phyloP scores from a whole-genome alignment of 2,329 filamentous ascomycete genomes.

The Penicillium sp. region DNA sequence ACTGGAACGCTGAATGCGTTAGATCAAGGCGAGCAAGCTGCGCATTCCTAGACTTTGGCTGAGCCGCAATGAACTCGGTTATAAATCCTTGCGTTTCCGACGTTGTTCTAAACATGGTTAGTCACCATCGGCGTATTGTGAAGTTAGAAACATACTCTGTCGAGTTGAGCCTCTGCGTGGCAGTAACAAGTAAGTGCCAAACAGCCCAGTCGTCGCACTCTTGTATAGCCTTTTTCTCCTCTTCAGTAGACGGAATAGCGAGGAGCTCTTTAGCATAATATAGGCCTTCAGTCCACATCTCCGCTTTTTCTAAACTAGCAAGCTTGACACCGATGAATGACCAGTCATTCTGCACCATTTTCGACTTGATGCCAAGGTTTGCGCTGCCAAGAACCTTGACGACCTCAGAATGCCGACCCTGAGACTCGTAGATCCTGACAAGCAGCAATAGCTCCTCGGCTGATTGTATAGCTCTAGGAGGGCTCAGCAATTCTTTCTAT shows the following conservation, averaged over 20 bases:
- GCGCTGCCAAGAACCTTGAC: slow-evolving; percentile 49
- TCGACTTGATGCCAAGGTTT: slow-evolving; percentile 47
- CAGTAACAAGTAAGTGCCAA: slow-evolving; percentile 49
- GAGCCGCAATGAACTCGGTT: slow-evolving; percentile 37
- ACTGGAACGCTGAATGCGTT: slow-evolving; percentile 31
- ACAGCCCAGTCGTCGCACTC: slow-evolving; percentile 52
- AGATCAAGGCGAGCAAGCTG: slow-evolving; percentile 44
- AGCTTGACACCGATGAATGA: slow-evolving; percentile 47
- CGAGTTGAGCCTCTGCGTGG: slow-evolving; percentile 37
- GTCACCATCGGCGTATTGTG: neutral
- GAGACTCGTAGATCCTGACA: slow-evolving; percentile 49
- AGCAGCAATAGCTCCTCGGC: slow-evolving; percentile 53
- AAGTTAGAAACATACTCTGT: slow-evolving; percentile 37
- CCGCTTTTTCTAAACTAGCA: slow-evolving; percentile 40
- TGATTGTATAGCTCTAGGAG: slow-evolving; percentile 51
- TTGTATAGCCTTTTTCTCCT: slow-evolving; percentile 34
- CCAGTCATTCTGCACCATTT: slow-evolving; percentile 50
- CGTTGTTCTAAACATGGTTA: slow-evolving; percentile 34
- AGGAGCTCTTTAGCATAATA: slow-evolving; percentile 44
- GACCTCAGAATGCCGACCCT: slow-evolving; percentile 45
- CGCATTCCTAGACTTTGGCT: slow-evolving; percentile 49
- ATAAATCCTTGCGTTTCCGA: slow-evolving; percentile 39
- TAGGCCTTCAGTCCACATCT: slow-evolving; percentile 46
- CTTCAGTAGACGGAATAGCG: slow-evolving; percentile 38
- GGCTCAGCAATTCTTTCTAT: slow-evolving; percentile 48